Evolutionary conservation across 768 basidiomycete species (phyloP), one percentile per base, ranked within the genome.

Genomic region (Amanita brunnescens): DNA sequence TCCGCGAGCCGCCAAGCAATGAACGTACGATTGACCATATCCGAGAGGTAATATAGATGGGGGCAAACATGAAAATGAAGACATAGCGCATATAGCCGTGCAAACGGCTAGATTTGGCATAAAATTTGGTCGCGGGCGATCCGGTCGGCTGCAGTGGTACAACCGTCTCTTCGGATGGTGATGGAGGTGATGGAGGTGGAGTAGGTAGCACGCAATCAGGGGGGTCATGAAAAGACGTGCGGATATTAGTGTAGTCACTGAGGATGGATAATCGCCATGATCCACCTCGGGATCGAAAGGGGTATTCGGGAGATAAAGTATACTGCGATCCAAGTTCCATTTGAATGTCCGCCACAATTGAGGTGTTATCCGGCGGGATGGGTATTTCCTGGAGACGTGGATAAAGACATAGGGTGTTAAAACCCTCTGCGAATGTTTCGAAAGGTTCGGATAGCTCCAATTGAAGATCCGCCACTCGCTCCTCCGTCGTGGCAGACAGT

Each of bases 181-280:
- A 51, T 29, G 59, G 57, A 16, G 72, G 71, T 32, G 71, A 71
- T 6, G 64, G 65, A 13, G 71, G 70, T 8, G 70, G 70, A 13
- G 69, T 71, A 4, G 68, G 70, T 6, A 72, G 57, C 21, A 52
- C 47, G n/a, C 57, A 55, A 2, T 49, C 41, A 29, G 52, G 35
- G 5, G 35, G 32, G 0, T 59, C 46, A 21, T 52, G 39, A 33
- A 49, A 40, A 47, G 54, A 34, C 12, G 33, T 26, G 21, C 34
- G 40, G 52, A 62, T 54, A 44, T 58, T 52, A 5, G 38, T 49
- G 50, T 68, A 60, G 0, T 67, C 61, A 14, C 65, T 67, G 26
- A 71, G 57, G 7, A 76, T 59, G 8, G 68, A 65, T 18, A 70
- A 52, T 34, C 63, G 60, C 61, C 68, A 69, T 34, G 53, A 35